Conservation (phyloP, 2,329 filamentous ascomycete species). For the Monosporascus sp. region DNA sequence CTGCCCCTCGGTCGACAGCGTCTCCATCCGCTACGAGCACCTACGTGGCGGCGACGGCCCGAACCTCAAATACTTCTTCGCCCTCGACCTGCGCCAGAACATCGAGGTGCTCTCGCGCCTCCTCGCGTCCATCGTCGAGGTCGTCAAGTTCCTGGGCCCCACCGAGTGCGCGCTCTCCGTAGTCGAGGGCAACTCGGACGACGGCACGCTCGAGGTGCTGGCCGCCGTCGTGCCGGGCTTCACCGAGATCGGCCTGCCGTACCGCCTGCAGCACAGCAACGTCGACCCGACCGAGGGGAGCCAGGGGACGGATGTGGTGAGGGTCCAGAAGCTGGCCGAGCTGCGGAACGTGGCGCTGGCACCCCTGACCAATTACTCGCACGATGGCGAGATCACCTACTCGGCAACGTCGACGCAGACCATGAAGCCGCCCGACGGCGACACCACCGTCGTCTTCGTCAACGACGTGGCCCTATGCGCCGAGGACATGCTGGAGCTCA, state of each 20-base stretch:
- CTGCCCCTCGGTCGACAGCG: not conserved
- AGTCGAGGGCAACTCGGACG: constrained; percentile 51
- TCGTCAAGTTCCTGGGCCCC: constrained; percentile 44
- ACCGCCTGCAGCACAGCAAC: constrained; percentile 37
- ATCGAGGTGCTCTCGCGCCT: constrained; percentile 42
- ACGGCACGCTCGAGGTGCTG: constrained; percentile 50
- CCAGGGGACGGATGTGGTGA: constrained; percentile 26
- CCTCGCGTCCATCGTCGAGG: constrained; percentile 46
- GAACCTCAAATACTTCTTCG: constrained; percentile 42
- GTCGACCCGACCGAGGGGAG: constrained; percentile 32
- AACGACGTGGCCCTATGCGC: constrained; percentile 49
- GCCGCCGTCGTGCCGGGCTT: constrained; percentile 34
- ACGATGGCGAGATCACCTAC: constrained; percentile 17
- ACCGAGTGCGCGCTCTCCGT: constrained; percentile 48
- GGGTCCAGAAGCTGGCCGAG: constrained; percentile 44
- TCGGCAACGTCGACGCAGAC: not conserved
- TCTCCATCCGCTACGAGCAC: not conserved
- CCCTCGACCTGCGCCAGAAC: constrained; percentile 46
- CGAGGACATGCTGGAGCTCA: constrained; percentile 54
- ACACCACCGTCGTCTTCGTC: constrained; percentile 46
- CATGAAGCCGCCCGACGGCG: constrained; percentile 11
- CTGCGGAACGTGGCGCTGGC: constrained; percentile 49
- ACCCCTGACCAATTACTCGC: constrained; percentile 31
- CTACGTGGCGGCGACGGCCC: not conserved
- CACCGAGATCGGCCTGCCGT: constrained; percentile 31